Base-by-base conservation (phyloP, 108 stramenopile genomes). In the Nannochloropsis oceanica region DNA sequence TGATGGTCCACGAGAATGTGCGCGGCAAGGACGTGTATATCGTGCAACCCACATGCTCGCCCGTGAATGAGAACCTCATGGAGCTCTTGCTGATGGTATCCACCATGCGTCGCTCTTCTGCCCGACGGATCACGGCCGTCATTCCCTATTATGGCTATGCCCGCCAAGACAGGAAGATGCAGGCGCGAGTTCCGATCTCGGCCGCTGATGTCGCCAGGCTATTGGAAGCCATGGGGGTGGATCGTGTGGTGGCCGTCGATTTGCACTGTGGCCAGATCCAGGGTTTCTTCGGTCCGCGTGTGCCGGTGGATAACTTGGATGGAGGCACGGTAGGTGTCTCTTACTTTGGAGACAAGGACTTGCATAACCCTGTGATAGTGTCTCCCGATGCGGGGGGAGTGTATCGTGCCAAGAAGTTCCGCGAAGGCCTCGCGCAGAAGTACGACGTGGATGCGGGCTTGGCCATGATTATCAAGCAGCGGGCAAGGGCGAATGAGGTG, bases 391-490 rank as follows among this genome's bases (percentile, higher is more conserved):
- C 98, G 73, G 99, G 99, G 25, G 99, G 99, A 82, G 99, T 99
- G 80, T 98, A 98, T 92, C 93, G 99, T 80, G 97, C 97, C 43
- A 99, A 98, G 93, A 95, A 97, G 93, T 99, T 99, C 91, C 96
- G 97, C 89, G 99, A 99, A 91, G 91, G 92, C 34, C 94, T 97
- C 27, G 92, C 92, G 27, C 94, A 96, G 87, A 96, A 97, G 92
- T 96, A 95, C 87, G 97, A 96, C 26, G 90, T 95, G 13, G 97
- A 98, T 87, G 92, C 96, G 83, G 96, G 97, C 34, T 93, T 99
- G 26, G 99, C 99, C 84, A 98, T 99, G 97, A 99, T 99, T 92
- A 96, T 99, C 92, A 99, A 99, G 92, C 99, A 99, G 93, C 94
- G 99, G 81, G 96, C 97, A 73, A 93, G 95, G 14, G 96, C 98